These are phyloP conservation scores for Heliamphora pulchella DNA, from an alignment of 179 eudicot species.

Conservation along the genomic window DNA sequence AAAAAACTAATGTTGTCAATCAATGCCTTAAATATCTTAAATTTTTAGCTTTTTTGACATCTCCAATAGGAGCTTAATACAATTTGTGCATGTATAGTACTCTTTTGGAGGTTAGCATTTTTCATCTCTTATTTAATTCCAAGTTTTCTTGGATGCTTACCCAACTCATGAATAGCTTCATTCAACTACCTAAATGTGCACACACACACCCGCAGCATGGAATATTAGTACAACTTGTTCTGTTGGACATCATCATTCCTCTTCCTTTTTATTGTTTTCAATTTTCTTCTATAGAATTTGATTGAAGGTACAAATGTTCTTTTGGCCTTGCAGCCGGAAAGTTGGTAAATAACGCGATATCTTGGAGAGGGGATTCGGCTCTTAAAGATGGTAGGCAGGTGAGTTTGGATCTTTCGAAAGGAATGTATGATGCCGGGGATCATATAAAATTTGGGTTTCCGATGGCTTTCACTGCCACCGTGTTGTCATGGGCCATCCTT, in stretches of 20 bases:
- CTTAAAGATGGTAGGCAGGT: conserved; percentile 65
- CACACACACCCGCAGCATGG: background rate
- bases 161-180: no score
- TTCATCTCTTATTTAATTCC: no score
- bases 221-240: background rate
- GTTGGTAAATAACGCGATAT: conserved; percentile 56
- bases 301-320: background rate
- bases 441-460: conserved; percentile 90
- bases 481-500: conserved; percentile 80
- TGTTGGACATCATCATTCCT: background rate
- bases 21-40: no score
- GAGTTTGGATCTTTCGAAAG: conserved; percentile 66
- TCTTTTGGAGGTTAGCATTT: no score
- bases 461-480: conserved; percentile 87
- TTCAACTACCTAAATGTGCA: no score
- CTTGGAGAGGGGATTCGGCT: conserved; percentile 92
- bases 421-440: conserved; percentile 95
- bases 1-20: no score
- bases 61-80: no score
- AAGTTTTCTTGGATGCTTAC: no score
- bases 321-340: conserved; percentile 63
- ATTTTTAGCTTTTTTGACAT: no score
- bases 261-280: background rate
- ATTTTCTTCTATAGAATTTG: background rate
- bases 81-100: no score